Base-by-base conservation (phyloP, 73 alveolate genomes). In the Paramecium caudatum region DNA sequence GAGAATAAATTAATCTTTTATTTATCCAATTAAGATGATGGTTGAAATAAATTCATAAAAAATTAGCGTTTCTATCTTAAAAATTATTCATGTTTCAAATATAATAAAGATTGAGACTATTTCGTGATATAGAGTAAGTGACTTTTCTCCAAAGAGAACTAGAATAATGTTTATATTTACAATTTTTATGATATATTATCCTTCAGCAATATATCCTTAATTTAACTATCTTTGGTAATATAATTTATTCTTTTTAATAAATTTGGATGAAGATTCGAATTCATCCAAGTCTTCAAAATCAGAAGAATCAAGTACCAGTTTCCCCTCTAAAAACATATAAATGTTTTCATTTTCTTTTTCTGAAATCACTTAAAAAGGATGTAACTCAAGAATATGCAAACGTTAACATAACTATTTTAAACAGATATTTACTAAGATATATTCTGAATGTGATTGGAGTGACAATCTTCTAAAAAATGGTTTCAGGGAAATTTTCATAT, bases 161-260 rank as follows among this genome's bases (percentile, higher is more conserved):
- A 7, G n/a, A 23, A 7, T n/a, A 36, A 49, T 55, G 30, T 23
- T 0, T 27, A 10, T 4, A 19, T 55, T 55, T 55, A 55, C 80
- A 55, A 55, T 55, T 55, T 55, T 55, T 9, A 13, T 27, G 30
- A 55, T 37, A 43, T 55, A 55, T 55, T 23, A 43, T 55, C 30
- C 30, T 55, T 55, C 80, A 55, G 80, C 80, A 6, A 55, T 55
- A 23, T 55, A 55, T 55, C 80, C 80, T 27, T 55, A 0, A 55
- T 55, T 55, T 55, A 55, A 55, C 30, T 55, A 43, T 23, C 80
- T 17, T 55, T 55, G 80, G 7, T 27, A 55, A 2, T 27, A 55
- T 37, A 55, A 43, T 23, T 55, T 55, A 8, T 55, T 55, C 43
- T 55, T 55, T 25, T 55, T 55, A 2, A 55, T 23, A 27, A 27